These are phyloP conservation scores for Paecilomyces variotii DNA, from an alignment of 2,329 filamentous ascomycete species.

Conservation along the genomic window DNA sequence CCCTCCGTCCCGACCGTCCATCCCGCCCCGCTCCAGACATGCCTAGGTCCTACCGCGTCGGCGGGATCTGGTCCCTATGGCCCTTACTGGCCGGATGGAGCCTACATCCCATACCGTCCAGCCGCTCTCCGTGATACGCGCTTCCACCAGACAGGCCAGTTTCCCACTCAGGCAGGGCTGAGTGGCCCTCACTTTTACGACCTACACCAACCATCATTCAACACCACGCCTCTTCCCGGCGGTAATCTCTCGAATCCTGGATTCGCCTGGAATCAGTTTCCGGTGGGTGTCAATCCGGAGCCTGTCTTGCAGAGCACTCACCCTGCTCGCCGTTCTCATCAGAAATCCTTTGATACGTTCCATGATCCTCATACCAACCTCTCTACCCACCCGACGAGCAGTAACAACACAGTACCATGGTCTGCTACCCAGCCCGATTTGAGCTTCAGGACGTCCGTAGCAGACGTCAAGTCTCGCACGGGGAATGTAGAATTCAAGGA, in stretches of 20 bases:
- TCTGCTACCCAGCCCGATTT: constrained; percentile 16
- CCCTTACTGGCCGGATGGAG: constrained; percentile 58
- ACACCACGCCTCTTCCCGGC: constrained; percentile 17
- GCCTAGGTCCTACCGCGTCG: constrained; percentile 50
- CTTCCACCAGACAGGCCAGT: constrained; percentile 21
- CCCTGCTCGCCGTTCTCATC: constrained; percentile 29
- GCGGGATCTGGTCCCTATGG: constrained; percentile 51
- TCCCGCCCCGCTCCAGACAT: constrained; percentile 51
- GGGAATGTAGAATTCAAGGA: constrained; percentile 54
- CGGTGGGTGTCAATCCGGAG: constrained; percentile 20
- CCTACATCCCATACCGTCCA: constrained; percentile 52
- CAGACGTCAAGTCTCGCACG: constrained; percentile 16
- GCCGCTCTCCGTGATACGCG: constrained; percentile 49
- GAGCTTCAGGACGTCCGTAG: constrained; percentile 13
- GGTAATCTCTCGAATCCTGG: constrained; percentile 18
- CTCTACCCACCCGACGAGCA: constrained; percentile 12
- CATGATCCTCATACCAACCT: constrained; percentile 18
- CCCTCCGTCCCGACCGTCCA: constrained; percentile 52
- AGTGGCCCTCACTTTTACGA: constrained; percentile 19
- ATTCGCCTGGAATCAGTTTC: constrained; percentile 24
- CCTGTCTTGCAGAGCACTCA: constrained; percentile 26
- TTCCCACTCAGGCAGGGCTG: constrained; percentile 1
- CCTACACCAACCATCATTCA: constrained; percentile 19
- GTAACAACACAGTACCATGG: constrained; percentile 10
- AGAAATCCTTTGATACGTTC: constrained; percentile 19